A percentile compares a stretch with the other conserved stretches of the same genome.
Evolutionary conservation across 192 early-diverging fungal species (phyloP).

Genomic region (Gamsiella multidivaricata): DNA sequence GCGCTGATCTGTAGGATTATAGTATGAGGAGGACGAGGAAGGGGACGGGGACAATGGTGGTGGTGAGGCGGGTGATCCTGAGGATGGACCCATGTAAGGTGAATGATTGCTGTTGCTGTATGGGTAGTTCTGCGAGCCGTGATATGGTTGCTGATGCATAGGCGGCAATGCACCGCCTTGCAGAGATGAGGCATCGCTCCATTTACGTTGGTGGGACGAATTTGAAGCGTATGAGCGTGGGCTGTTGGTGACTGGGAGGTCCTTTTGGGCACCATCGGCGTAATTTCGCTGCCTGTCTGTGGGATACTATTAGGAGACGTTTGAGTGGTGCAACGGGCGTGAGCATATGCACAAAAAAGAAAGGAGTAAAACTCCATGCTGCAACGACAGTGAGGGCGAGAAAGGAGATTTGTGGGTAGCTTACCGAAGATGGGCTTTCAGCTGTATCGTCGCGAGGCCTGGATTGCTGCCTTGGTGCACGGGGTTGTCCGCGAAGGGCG

Average conservation of each 20-base stretch:
- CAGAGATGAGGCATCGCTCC: conserved; percentile 47
- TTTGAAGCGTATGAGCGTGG: conserved; percentile 10
- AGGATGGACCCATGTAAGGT: conserved; percentile 28
- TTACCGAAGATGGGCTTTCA: conserved; percentile 3
- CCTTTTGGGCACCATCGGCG: background rate
- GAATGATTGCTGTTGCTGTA: conserved; percentile 28
- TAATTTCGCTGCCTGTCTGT: conserved; percentile 1
- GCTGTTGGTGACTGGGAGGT: conserved; percentile 12
- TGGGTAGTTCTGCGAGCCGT: conserved; percentile 11
- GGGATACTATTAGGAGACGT: background rate
- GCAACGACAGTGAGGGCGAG: no score
- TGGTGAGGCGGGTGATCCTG: conserved; percentile 27
- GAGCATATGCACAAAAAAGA: no score
- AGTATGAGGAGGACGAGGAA: conserved; percentile 28
- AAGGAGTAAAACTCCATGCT: no score
- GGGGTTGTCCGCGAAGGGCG: conserved; percentile 43
- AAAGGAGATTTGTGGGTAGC: background rate
- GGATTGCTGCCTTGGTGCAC: conserved; percentile 33
- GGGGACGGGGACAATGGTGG: conserved; percentile 29
- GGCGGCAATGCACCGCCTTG: conserved; percentile 9
- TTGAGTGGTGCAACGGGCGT: no score
- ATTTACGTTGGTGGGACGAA: conserved; percentile 40
- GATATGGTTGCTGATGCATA: background rate
- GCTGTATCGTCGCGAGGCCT: conserved; percentile 9
- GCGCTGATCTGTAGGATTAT: conserved; percentile 12